Evolutionary conservation across 441 rosid genomes (phyloP).

Genomic region (Erodium texanum): DNA sequence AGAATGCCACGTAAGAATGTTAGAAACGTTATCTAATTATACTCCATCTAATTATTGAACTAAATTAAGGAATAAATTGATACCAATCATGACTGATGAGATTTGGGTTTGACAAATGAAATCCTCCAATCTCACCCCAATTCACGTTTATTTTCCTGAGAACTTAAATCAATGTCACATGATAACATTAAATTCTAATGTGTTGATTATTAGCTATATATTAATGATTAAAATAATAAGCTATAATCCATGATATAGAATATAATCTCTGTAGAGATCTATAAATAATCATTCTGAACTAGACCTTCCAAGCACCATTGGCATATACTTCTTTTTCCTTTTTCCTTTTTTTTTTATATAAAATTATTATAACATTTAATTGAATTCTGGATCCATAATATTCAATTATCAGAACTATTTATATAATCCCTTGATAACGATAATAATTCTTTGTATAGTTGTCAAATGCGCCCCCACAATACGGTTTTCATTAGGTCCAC

Average conservation of each 20-base stretch:
- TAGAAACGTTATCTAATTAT: background rate
- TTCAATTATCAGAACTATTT: too few species aligned
- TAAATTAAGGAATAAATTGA: background rate
- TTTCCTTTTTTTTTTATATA: too few species aligned
- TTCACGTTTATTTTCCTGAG: background rate
- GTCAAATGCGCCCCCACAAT: too few species aligned
- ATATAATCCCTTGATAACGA: too few species aligned
- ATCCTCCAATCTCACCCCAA: background rate
- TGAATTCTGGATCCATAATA: too few species aligned
- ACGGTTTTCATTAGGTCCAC: too few species aligned
- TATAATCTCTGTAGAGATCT: background rate
- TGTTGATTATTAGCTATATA: too few species aligned
- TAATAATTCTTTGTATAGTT: too few species aligned
- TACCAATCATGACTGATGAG: background rate
- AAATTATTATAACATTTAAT: too few species aligned
- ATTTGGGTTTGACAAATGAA: background rate
- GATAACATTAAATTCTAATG: background rate
- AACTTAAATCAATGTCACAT: background rate
- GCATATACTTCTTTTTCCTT: too few species aligned
- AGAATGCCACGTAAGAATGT: too few species aligned
- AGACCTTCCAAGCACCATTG: background rate
- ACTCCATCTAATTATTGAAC: background rate
- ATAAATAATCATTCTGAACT: background rate
- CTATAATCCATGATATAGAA: background rate
- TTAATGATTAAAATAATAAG: too few species aligned